Percentiles rank a stretch among this genome's conserved stretches.
Evolutionary conservation across 2,329 filamentous ascomycete species (phyloP).

Genomic region (Penicillium glabrum): DNA sequence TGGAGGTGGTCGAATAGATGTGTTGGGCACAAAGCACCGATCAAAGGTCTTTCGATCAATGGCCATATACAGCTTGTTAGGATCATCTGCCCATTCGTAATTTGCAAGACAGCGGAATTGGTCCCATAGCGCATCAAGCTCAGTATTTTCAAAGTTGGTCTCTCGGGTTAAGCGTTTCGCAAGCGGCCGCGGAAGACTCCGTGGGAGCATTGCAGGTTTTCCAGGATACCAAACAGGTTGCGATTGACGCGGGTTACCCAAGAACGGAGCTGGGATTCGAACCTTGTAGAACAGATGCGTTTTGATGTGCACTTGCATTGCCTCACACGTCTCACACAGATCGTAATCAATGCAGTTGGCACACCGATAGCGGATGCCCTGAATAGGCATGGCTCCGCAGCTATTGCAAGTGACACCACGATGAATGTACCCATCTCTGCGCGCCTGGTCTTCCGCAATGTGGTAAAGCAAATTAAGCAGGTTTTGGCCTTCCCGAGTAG

Average conservation of each 20-base stretch:
- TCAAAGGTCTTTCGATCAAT: slow-evolving; percentile 95
- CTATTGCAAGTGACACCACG: slow-evolving; percentile 89
- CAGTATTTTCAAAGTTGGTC: slow-evolving; percentile 78
- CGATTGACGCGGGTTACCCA: slow-evolving; percentile 73
- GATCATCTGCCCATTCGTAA: slow-evolving; percentile 78
- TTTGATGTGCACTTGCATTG: slow-evolving; percentile 69
- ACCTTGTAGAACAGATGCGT: slow-evolving; percentile 98
- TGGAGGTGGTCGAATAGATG: slow-evolving; percentile 71
- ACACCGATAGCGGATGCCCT: slow-evolving; percentile 89
- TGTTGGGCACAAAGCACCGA: slow-evolving; percentile 82
- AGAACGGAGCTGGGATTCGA: slow-evolving; percentile 80
- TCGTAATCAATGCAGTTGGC: slow-evolving; percentile 96
- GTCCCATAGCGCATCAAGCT: slow-evolving; percentile 92
- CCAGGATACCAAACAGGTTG: slow-evolving; percentile 87
- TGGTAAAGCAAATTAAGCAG: slow-evolving; percentile 83
- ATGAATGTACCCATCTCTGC: slow-evolving; percentile 85
- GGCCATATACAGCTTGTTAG: slow-evolving; percentile 72
- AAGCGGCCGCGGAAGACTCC: slow-evolving; percentile 65
- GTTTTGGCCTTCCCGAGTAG: slow-evolving; percentile 65
- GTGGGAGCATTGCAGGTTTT: slow-evolving; percentile 70
- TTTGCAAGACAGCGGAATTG: slow-evolving; percentile 95
- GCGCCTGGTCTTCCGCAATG: slow-evolving; percentile 90
- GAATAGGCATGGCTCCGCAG: slow-evolving; percentile 84
- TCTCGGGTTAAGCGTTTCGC: slow-evolving; percentile 69
- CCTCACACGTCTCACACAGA: slow-evolving; percentile 89